phyloP scores from a whole-genome alignment of 2,329 filamentous ascomycete genomes.

The Epichloe sp. region DNA sequence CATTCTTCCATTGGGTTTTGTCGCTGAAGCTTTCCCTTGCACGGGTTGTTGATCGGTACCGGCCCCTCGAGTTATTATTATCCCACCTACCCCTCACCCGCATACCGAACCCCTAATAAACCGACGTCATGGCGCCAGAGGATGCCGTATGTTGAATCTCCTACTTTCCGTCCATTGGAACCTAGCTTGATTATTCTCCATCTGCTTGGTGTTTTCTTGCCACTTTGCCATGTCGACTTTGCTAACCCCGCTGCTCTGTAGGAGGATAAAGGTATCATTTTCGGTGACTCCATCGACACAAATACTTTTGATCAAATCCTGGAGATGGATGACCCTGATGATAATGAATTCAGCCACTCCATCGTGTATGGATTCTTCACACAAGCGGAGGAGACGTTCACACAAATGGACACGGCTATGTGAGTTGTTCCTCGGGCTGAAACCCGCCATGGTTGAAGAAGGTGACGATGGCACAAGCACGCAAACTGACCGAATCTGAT shows the following conservation, averaged over 20 bases:
- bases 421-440: slow-evolving; percentile 39
- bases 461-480: not conserved
- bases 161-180: not conserved
- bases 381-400: slow-evolving; percentile 77
- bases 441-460: not conserved
- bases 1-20: not conserved
- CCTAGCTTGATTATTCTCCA: not conserved
- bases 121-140: slow-evolving; percentile 17
- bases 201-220: not conserved
- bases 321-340: slow-evolving; percentile 90
- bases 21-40: not conserved
- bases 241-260: not conserved
- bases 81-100: not conserved
- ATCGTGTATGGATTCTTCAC: slow-evolving; percentile 90
- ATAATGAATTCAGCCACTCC: slow-evolving; percentile 74
- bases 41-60: not conserved
- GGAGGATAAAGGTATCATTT: slow-evolving; percentile 13
- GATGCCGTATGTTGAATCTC: slow-evolving; percentile 17
- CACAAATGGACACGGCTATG: slow-evolving; percentile 71
- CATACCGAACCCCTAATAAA: not conserved
- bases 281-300: slow-evolving; percentile 66
- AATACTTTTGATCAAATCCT: slow-evolving; percentile 86
- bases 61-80: not conserved
- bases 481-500: not conserved
- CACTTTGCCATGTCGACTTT: slow-evolving; percentile 10